phyloP scores from a whole-genome alignment of 495 filamentous ascomycete species.

The Penicillium argentinense region DNA sequence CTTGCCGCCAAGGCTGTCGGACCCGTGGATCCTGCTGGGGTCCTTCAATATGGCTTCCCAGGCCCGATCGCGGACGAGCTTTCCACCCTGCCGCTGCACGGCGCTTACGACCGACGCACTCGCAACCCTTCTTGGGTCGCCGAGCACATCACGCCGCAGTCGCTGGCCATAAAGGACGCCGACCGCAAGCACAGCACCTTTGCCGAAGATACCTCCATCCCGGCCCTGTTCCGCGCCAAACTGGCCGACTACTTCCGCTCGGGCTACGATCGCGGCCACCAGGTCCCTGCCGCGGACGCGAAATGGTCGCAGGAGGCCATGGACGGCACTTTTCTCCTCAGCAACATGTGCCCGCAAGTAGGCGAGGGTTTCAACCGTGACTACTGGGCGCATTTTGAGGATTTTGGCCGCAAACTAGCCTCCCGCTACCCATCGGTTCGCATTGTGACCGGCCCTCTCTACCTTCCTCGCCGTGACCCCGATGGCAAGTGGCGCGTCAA shows the following conservation, averaged over 20 bases:
- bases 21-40: constrained; percentile 80
- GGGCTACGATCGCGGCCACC: constrained; percentile 73
- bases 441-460: constrained; percentile 90
- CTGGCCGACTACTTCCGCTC: constrained; percentile 90
- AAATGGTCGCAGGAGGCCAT: constrained; percentile 94
- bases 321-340: constrained; percentile 88
- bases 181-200: constrained; percentile 85
- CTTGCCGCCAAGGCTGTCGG: constrained; percentile 38
- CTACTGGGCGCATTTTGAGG: constrained; percentile 98
- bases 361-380: constrained; percentile 97
- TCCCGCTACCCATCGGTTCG: constrained; percentile 80
- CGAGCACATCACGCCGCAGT: constrained; percentile 94
- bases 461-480: constrained; percentile 76
- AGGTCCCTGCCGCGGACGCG: constrained; percentile 93
- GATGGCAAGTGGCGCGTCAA: constrained; percentile 94
- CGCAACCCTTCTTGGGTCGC: constrained; percentile 95
- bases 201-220: constrained; percentile 75
- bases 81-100: constrained; percentile 69
- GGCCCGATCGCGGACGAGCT: constrained; percentile 85
- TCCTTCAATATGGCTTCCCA: constrained; percentile 97
- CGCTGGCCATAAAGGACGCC: constrained; percentile 68
- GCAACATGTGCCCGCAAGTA: constrained; percentile 97
- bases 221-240: constrained; percentile 82
- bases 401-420: constrained; percentile 87
- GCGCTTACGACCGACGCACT: constrained; percentile 85